A percentile compares a stretch with the other conserved stretches of the same genome.
phyloP scores from a whole-genome alignment of 2,329 filamentous ascomycete species.

The Dendrostoma leiphaemia region DNA sequence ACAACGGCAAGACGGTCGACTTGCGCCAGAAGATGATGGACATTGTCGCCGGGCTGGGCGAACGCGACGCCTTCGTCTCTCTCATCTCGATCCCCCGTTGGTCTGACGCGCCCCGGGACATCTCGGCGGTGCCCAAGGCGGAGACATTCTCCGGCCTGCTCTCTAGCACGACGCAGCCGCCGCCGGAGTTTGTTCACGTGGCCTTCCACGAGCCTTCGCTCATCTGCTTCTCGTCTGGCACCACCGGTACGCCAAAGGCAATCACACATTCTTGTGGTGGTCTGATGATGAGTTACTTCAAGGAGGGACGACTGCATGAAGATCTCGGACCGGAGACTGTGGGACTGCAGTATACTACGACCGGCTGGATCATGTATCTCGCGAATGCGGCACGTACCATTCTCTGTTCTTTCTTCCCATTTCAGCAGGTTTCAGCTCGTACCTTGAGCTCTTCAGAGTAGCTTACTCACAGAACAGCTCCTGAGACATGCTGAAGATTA shows the following conservation, averaged over 20 bases:
- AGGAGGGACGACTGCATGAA: conserved; percentile 60
- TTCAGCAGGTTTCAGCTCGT: no score
- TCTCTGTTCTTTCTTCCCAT: no score
- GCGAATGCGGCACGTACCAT: conserved; percentile 55
- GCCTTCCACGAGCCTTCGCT: conserved; percentile 74
- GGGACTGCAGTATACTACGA: conserved; percentile 59
- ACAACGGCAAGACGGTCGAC: conserved; percentile 75
- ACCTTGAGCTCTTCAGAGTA: no score
- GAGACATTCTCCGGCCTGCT: conserved; percentile 48
- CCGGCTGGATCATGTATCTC: conserved; percentile 89
- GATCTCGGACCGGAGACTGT: conserved; percentile 36
- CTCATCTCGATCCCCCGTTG: conserved; percentile 69
- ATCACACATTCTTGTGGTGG: conserved; percentile 78
- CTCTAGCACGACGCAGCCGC: conserved; percentile 23
- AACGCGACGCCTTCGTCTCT: conserved; percentile 58
- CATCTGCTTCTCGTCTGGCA: conserved; percentile 77
- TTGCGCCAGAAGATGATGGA: conserved; percentile 69
- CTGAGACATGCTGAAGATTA: no score
- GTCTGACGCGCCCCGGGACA: conserved; percentile 50
- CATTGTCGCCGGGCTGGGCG: conserved; percentile 61
- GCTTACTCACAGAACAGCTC: no score
- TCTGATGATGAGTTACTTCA: conserved; percentile 49
- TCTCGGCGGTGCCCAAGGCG: conserved; percentile 49
- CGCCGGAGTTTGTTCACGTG: conserved; percentile 57
- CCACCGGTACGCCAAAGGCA: conserved; percentile 80